Evolutionary conservation across 768 basidiomycete genomes (phyloP), one percentile per base, ranked within the genome.

Genomic region (Podaxis rugospora): DNA sequence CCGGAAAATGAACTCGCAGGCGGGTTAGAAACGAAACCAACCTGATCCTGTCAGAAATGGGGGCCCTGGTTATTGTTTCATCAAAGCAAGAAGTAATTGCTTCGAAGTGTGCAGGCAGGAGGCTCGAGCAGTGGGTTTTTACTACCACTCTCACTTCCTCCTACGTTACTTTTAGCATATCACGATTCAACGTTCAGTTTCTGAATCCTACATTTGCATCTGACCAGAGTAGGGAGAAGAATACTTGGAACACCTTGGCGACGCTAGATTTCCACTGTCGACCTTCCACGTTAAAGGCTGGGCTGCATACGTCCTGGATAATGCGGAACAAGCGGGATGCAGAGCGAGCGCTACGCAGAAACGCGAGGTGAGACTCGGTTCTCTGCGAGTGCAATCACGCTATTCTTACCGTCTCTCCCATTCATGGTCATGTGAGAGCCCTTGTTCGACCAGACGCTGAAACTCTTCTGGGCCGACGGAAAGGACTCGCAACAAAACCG

Each of bases 51-150:
- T 89, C 88, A 0, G 75, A 62, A 11, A 86, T 75, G 1, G 87
- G 81, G 4, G 82, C 76, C 57, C 80, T 85, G 6, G 75, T 67
- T 27, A 92, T 67, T 5, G 80, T 76, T 65, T 89, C 87, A 57
- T 83, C 80, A 85, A 87, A 92, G 66, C 87, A 92, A 16, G 74
- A 72, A 6, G 87, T 78, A 13, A 92, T 88, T 13, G 82, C 80
- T 13, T 85, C 79, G 52, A 87, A 75, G 71, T 92, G 90, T 25
- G 83, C 78, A 5, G 87, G 83, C 16, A 89, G 79, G 18, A 92
- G 73, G 14, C 84, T 83, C 60, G 81, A 78, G 1, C 82, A 77
- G 71, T 83, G 83, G 2, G 83, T 81, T 61, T 84, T 82, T 1
- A 80, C 83, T 2, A 83, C 75, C 5, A 84, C 67, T 49, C 89